A percentile compares a stretch with the other conserved stretches of the same genome.
Evolutionary conservation across 768 basidiomycete species (phyloP).

Genomic region (Mycena galericulata): DNA sequence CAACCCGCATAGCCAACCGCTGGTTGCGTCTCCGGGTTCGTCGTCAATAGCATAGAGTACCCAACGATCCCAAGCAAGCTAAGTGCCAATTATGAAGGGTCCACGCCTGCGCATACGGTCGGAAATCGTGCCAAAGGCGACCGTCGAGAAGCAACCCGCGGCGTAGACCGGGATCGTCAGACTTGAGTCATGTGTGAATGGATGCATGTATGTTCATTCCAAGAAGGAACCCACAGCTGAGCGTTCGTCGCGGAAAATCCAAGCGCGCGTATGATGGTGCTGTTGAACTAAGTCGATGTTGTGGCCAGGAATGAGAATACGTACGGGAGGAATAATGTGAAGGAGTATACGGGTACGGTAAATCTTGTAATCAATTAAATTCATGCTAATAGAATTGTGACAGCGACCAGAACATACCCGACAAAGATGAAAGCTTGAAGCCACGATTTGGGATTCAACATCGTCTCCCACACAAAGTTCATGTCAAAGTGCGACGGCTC

Average conservation of each 20-base stretch:
- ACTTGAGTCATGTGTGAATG: slow-evolving; percentile 9
- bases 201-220: not conserved
- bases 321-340: slow-evolving; percentile 50
- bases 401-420: slow-evolving; percentile 38
- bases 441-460: slow-evolving; percentile 45
- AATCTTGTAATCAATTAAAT: not conserved
- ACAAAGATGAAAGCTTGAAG: slow-evolving; percentile 41
- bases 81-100: slow-evolving; percentile 53
- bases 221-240: slow-evolving; percentile 40
- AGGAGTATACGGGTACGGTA: slow-evolving; percentile 47
- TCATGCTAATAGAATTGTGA: not conserved
- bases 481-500: slow-evolving; percentile 48
- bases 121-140: slow-evolving; percentile 46
- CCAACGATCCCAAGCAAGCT: slow-evolving; percentile 55
- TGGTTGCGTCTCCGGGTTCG: slow-evolving; percentile 39
- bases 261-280: slow-evolving; percentile 47
- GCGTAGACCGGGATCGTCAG: slow-evolving; percentile 51
- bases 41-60: slow-evolving; percentile 54
- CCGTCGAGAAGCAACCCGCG: slow-evolving; percentile 42
- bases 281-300: not conserved
- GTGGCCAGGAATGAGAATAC: not conserved
- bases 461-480: slow-evolving; percentile 49
- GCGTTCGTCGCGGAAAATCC: slow-evolving; percentile 57
- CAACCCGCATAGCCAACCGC: slow-evolving; percentile 60
- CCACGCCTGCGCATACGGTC: slow-evolving; percentile 51